Base-by-base conservation (phyloP, 306 rosid genomes). In the Malus sieversii region DNA sequence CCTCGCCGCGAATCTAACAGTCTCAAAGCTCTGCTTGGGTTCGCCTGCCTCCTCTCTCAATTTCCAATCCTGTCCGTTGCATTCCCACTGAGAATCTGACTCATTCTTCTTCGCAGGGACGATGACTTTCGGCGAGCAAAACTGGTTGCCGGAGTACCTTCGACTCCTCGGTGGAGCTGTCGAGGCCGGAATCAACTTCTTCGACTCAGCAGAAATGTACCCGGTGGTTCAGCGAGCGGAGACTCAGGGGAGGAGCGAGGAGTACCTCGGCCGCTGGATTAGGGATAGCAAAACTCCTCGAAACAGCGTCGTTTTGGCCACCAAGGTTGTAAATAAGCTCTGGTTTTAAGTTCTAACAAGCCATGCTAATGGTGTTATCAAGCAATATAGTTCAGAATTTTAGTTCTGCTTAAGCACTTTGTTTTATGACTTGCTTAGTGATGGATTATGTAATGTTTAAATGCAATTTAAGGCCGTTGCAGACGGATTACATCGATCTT, bases 181-280 rank as follows among this genome's bases (percentile, higher is more conserved):
- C 60, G 70, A 77, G 40, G 84, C 88, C 40, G 97, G 97, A 67
- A 85, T 92, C 82, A 90, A 92, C 86, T 94, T 94, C 85, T 94
- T 94, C 71, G 97, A 94, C 87, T 82, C 96, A 0, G 98, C 97
- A 8, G 97, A 94, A 86, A 94, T 92, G 98, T 91, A 94, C 68
- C 96, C 98, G 11, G 96, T 94, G 80, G 97, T 97, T 79, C 98
- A 94, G 87, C 90, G 87, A 52, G 77, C 88, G 42, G 78, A 81
- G 25, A 90, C 97, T 73, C 96, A 80, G 72, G 98, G 98, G 8
- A 76, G 78, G 80, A 90, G 97, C 83, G 97, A 94, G 80, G 97
- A 88, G 70, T 92, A 82, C 75, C 85, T 92, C 48, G 98, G 95
- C 75, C 93, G 86, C 77, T 94, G 98, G 97, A 79, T 94, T 67